Base-by-base conservation (phyloP, 1,139 yeast species). In the Taphrina betulina region DNA sequence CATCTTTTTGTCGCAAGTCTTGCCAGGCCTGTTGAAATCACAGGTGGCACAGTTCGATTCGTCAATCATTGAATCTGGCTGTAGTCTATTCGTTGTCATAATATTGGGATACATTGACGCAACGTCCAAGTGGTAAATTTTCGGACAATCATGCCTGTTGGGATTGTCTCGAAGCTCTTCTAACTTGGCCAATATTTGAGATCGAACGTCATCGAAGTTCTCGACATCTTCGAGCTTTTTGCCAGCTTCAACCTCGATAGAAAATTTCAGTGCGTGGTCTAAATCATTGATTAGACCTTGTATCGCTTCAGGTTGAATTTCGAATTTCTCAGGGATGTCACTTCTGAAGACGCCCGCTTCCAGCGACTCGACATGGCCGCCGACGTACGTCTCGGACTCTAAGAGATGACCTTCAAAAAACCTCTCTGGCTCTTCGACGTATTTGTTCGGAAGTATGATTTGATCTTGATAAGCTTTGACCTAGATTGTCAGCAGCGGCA, bases 21-120 rank as follows among this genome's bases (percentile, higher is more conserved):
- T 92, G 2, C 95, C 97, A 0, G 97, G 97, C 57, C 95, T 76
- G 67, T 94, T 94, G 71, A 89, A 94, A 66, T 94, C 98, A 74
- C 99, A 94, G 36, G 95, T 81, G 0, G 98, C 98, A 72, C 98
- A 94, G 65, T 89, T 96, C 64, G 88, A 88, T 67, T 92, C 98
- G 0, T 85, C 75, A 64, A 92, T 90, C 89, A 94, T 92, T 1
- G 98, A 90, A 70, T 94, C 99, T 0, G 99, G 99, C 69, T 94
- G 99, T 56, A 94, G 75, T 67, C 99, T 81, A 71, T 94, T 94
- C 0, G 98, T 86, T 2, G 96, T 88, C 97, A 94, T 94, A 66
- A 94, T 94, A 68, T 94, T 92, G 2, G 99, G 99, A 67, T 94
- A 94, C 99, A 94, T 94, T 0, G 98, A 92, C 0, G 99, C 97